These are phyloP conservation scores for Silene vulgaris DNA, from an alignment of 179 eudicot species.

Conservation along the genomic window DNA sequence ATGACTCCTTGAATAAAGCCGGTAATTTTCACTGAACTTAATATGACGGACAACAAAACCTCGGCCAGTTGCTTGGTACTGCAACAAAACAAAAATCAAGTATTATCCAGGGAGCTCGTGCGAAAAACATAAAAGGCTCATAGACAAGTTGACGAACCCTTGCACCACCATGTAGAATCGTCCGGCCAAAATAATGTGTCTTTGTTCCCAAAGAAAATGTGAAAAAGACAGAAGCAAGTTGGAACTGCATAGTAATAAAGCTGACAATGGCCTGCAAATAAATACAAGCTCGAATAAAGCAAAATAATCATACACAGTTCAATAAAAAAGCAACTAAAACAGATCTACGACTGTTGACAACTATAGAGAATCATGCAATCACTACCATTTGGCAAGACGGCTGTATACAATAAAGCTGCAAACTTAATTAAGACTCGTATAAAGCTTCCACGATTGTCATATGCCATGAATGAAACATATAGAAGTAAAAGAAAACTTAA, in stretches of 20 bases:
- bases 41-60: constrained; percentile 98
- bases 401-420: background rate
- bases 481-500: no score
- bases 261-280: constrained; percentile 82
- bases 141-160: constrained; percentile 48
- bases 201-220: constrained; percentile 95
- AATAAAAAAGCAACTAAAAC: background rate
- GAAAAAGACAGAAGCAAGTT: constrained; percentile 89
- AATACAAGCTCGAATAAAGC: background rate
- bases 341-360: background rate
- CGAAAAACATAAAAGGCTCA: background rate
- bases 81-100: constrained; percentile 18
- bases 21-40: constrained; percentile 91
- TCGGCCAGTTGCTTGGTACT: constrained; percentile 99
- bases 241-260: constrained; percentile 95
- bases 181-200: constrained; percentile 96
- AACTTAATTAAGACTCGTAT: background rate
- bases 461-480: no score
- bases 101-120: constrained; percentile 2
- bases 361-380: background rate
- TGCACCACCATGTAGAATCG: constrained; percentile 99
- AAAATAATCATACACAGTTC: background rate
- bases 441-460: no score
- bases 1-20: constrained; percentile 98
- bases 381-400: background rate